These are phyloP conservation scores for Chaetomidium leptoderma DNA, from an alignment of 495 filamentous ascomycete genomes.

Conservation along the genomic window DNA sequence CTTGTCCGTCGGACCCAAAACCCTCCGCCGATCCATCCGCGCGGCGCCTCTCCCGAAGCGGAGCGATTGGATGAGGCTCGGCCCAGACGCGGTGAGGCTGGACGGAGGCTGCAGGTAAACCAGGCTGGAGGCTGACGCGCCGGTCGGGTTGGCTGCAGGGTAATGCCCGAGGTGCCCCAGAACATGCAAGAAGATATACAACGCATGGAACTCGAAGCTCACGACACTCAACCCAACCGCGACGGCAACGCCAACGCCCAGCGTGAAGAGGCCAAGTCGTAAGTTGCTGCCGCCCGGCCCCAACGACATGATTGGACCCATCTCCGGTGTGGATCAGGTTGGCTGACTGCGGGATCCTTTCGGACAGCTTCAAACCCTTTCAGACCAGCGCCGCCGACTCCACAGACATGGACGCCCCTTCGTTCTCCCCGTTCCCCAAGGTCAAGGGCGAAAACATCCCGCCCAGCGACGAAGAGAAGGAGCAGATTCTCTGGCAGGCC, in stretches of 20 bases:
- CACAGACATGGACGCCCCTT: conserved; percentile 56
- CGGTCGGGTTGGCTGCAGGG: conserved; percentile 34
- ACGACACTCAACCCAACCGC: conserved; percentile 40
- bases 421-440: conserved; percentile 88
- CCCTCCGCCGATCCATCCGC: conserved; percentile 4
- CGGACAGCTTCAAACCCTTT: conserved; percentile 47
- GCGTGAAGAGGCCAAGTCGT: conserved; percentile 26
- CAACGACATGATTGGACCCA: conserved; percentile 15
- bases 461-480: conserved; percentile 89
- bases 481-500: conserved; percentile 76
- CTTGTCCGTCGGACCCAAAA: conserved; percentile 6
- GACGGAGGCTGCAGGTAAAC: conserved; percentile 25
- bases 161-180: conserved; percentile 57
- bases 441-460: conserved; percentile 85
- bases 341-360: conserved; percentile 25
- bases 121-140: conserved; percentile 25
- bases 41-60: conserved; percentile 6
- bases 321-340: conserved; percentile 17
- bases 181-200: conserved; percentile 91
- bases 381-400: conserved; percentile 27
- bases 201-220: conserved; percentile 78
- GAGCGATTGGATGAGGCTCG: conserved; percentile 21
- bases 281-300: conserved; percentile 12
- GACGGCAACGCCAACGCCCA: conserved; percentile 33
- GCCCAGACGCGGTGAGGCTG: conserved; percentile 12